These are phyloP conservation scores for Calycina herbarum DNA, from an alignment of 2,329 filamentous ascomycete genomes.

Conservation along the genomic window DNA sequence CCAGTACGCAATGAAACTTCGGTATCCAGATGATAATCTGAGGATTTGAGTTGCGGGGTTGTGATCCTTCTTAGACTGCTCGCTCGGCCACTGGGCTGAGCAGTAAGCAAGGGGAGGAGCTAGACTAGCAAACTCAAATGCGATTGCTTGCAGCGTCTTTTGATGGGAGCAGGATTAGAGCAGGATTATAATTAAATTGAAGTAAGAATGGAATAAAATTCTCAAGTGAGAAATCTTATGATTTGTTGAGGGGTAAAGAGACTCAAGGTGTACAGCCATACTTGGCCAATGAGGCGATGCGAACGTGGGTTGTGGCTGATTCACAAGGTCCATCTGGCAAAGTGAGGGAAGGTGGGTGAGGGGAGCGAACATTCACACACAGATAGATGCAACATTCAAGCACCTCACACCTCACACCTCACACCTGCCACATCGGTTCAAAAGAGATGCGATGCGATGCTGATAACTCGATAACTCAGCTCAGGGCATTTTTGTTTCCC, in stretches of 20 bases:
- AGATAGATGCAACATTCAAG: too few relatives aligned
- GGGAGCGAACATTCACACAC: too few relatives aligned
- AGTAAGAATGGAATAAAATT: neutral
- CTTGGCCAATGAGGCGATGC: too few relatives aligned
- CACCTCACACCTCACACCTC: too few relatives aligned
- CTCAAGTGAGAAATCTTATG: neutral
- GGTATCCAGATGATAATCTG: neutral
- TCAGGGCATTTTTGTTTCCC: too few relatives aligned
- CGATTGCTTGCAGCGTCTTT: neutral
- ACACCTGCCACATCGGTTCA: too few relatives aligned
- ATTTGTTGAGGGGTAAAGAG: neutral
- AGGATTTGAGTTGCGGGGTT: neutral
- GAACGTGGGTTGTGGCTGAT: too few relatives aligned
- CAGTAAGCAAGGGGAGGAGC: neutral
- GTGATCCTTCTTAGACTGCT: neutral
- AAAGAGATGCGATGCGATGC: too few relatives aligned
- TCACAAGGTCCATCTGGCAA: too few relatives aligned
- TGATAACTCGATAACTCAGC: too few relatives aligned
- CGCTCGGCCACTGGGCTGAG: neutral
- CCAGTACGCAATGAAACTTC: neutral
- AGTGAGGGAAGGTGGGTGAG: too few relatives aligned
- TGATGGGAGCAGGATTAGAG: neutral
- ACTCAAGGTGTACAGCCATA: too few relatives aligned
- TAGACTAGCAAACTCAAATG: neutral
- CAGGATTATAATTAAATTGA: neutral